Evolutionary conservation across 2,329 filamentous ascomycete genomes (phyloP).

Genomic region (Fusarium sp.): DNA sequence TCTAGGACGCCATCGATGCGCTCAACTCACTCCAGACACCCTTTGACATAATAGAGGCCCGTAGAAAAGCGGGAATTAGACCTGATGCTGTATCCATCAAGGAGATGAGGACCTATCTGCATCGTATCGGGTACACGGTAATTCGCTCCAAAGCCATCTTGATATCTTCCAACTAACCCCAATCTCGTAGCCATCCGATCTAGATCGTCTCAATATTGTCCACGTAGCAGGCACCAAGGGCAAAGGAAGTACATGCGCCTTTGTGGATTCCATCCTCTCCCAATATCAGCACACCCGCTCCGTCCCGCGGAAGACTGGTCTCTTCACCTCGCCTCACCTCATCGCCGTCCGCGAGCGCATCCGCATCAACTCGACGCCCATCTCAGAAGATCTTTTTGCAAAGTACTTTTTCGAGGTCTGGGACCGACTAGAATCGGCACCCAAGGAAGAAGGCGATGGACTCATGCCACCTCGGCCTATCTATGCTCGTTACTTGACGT

Average conservation of each 20-base stretch:
- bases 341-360: slow-evolving; percentile 79
- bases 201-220: slow-evolving; percentile 75
- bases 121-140: slow-evolving; percentile 82
- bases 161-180: slow-evolving; percentile 6
- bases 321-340: slow-evolving; percentile 80
- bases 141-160: slow-evolving; percentile 17
- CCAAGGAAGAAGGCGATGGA: slow-evolving; percentile 50
- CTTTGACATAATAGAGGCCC: slow-evolving; percentile 83
- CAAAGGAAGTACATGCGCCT: slow-evolving; percentile 82
- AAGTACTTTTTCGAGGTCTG: slow-evolving; percentile 79
- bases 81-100: slow-evolving; percentile 80
- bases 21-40: slow-evolving; percentile 95
- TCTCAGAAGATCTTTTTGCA: slow-evolving; percentile 73
- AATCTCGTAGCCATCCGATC: slow-evolving; percentile 58
- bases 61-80: slow-evolving; percentile 80
- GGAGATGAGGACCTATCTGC: slow-evolving; percentile 86
- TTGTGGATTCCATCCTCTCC: slow-evolving; percentile 74
- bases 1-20: slow-evolving; percentile 85
- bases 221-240: slow-evolving; percentile 85
- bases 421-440: slow-evolving; percentile 66
- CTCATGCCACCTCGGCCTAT: slow-evolving; percentile 64
- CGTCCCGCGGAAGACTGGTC: slow-evolving; percentile 66
- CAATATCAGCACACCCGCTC: slow-evolving; percentile 59
- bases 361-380: slow-evolving; percentile 71
- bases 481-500: slow-evolving; percentile 74